Evolutionary conservation across 768 basidiomycete species (phyloP).

Genomic region (Xerocomus potaroensis): DNA sequence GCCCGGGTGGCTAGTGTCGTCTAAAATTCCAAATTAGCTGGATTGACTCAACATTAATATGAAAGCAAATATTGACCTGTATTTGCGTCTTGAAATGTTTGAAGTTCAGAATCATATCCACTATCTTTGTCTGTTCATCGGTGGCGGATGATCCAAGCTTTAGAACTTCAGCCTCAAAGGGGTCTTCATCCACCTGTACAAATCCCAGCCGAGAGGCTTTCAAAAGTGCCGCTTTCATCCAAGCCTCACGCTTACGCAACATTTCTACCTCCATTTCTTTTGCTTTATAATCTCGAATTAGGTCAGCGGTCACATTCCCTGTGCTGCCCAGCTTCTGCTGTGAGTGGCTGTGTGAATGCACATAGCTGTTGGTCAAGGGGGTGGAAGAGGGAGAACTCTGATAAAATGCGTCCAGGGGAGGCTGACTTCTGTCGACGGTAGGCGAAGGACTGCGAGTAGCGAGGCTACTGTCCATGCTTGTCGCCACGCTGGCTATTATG

Average conservation of each 20-base stretch:
- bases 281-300: slow-evolving; percentile 73
- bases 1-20: slow-evolving; percentile 74
- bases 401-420: slow-evolving; percentile 63
- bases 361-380: slow-evolving; percentile 47
- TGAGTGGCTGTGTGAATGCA: slow-evolving; percentile 37
- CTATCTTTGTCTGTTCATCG: slow-evolving; percentile 48
- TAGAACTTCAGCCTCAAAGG: slow-evolving; percentile 32
- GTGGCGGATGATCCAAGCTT: slow-evolving; percentile 31
- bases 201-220: slow-evolving; percentile 80
- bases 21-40: slow-evolving; percentile 36
- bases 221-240: slow-evolving; percentile 79
- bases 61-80: slow-evolving; percentile 54
- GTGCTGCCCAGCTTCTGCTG: slow-evolving; percentile 47
- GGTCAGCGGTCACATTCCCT: slow-evolving; percentile 67
- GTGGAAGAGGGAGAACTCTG: slow-evolving; percentile 37
- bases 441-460: slow-evolving; percentile 56
- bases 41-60: not conserved
- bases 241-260: slow-evolving; percentile 70
- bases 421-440: slow-evolving; percentile 47
- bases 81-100: slow-evolving; percentile 86
- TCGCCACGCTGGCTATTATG: slow-evolving; percentile 52
- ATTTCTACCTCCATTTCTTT: slow-evolving; percentile 80
- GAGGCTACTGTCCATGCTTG: slow-evolving; percentile 45
- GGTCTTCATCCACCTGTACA: slow-evolving; percentile 56
- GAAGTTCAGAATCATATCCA: slow-evolving; percentile 73